Evolutionary conservation across 2,329 filamentous ascomycete genomes (phyloP).

Genomic region (Microsporum audouinii): DNA sequence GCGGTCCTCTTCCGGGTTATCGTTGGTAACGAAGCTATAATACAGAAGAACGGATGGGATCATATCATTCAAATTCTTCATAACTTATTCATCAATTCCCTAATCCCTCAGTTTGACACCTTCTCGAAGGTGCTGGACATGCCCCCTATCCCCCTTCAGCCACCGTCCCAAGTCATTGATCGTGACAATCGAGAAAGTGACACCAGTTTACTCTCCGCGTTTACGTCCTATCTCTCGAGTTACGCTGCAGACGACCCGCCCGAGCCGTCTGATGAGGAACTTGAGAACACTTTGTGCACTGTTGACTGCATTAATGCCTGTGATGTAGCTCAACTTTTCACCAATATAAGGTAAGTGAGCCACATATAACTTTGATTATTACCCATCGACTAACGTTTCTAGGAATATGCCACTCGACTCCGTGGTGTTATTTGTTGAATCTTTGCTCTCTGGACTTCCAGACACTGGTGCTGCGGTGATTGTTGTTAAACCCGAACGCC

Average conservation of each 20-base stretch:
- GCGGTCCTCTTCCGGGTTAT: constrained; percentile 92
- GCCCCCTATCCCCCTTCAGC: constrained; percentile 75
- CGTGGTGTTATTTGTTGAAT: constrained; percentile 54
- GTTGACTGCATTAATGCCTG: constrained; percentile 91
- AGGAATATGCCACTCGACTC: constrained; percentile 39
- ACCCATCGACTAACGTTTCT: not conserved
- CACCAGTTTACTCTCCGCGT: constrained; percentile 78
- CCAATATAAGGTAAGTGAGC: constrained; percentile 60
- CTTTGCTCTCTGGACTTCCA: constrained; percentile 71
- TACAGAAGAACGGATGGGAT: constrained; percentile 50
- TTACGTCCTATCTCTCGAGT: constrained; percentile 95
- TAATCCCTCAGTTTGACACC: constrained; percentile 71
- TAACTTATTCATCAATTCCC: constrained; percentile 90
- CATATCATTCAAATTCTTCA: constrained; percentile 84
- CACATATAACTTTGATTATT: not conserved
- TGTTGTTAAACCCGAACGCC: constrained; percentile 74
- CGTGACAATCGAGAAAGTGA: constrained; percentile 67
- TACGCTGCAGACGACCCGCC: constrained; percentile 96
- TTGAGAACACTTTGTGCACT: constrained; percentile 88
- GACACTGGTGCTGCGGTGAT: constrained; percentile 74
- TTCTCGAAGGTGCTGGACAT: constrained; percentile 58
- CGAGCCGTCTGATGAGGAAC: constrained; percentile 90
- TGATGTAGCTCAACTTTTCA: constrained; percentile 68
- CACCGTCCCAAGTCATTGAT: constrained; percentile 84
- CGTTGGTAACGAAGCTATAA: constrained; percentile 66